A percentile compares a stretch with the other conserved stretches of the same genome.
Conservation (phyloP, 345 rosid genomes). For the Crucihimalaya himalaica region DNA sequence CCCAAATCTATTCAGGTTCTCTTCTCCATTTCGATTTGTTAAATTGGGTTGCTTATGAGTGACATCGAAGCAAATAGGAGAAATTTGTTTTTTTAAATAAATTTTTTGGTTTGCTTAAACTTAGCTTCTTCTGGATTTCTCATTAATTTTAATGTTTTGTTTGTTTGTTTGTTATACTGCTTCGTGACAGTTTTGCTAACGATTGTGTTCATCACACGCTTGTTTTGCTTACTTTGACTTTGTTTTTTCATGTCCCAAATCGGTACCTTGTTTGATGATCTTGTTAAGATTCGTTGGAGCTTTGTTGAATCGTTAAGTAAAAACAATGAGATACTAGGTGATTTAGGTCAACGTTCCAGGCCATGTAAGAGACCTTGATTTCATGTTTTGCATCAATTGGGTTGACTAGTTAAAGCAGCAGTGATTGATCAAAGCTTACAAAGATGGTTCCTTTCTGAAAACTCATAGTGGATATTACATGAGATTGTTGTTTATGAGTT, state of each 20-base stretch:
- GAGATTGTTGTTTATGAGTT: not conserved
- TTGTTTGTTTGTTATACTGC: too few species aligned
- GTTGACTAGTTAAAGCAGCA: slow-evolving; percentile 4
- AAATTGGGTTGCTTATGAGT: slow-evolving; percentile 17
- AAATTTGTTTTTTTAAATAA: too few species aligned
- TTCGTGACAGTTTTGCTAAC: not conserved
- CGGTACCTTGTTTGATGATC: not conserved
- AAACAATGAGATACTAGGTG: not conserved
- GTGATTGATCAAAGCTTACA: slow-evolving; percentile 24
- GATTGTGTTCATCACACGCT: slow-evolving; percentile 28
- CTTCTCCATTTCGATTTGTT: slow-evolving; percentile 19
- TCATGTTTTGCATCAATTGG: slow-evolving; percentile 17
- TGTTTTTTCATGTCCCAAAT: not conserved
- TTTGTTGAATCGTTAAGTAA: not conserved
- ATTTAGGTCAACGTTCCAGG: slow-evolving; percentile 1
- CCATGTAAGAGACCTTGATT: slow-evolving; percentile 2
- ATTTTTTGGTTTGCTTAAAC: not conserved
- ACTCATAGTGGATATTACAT: not conserved
- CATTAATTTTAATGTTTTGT: not conserved
- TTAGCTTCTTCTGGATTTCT: not conserved
- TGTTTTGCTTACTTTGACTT: slow-evolving; percentile 7
- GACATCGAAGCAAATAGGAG: not conserved
- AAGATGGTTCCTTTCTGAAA: not conserved
- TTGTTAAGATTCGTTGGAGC: not conserved
- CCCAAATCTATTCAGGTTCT: slow-evolving; percentile 81